Conservation (phyloP, 345 rosid genomes). For the Arabidopsis suecica region DNA sequence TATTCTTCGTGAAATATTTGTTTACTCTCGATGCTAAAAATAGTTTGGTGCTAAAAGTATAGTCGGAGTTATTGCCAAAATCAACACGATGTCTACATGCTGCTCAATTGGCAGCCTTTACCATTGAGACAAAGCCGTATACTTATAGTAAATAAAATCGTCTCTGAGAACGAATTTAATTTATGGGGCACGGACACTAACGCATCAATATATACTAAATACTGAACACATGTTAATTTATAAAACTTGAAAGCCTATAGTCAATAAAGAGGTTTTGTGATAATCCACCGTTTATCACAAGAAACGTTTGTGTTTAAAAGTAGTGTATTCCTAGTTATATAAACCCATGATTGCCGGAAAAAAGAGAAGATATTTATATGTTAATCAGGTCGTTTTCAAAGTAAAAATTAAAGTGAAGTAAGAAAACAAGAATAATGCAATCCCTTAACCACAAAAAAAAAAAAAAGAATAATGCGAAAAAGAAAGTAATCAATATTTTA, state of each 20-base stretch:
- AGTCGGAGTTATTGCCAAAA: conserved; percentile 16
- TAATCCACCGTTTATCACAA: conserved; percentile 17
- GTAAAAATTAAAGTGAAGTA: conserved; percentile 35
- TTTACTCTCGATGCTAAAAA: not conserved
- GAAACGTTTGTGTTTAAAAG: conserved; percentile 8
- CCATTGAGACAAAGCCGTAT: conserved; percentile 22
- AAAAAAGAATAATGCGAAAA: no score
- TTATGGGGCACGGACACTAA: conserved; percentile 9
- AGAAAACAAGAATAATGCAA: conserved; percentile 32
- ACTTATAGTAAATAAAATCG: conserved; percentile 17
- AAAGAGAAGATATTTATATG: not conserved
- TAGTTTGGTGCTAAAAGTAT: conserved; percentile 14
- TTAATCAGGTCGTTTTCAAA: conserved; percentile 40
- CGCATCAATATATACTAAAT: not conserved
- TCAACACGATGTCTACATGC: conserved; percentile 2
- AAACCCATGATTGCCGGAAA: conserved; percentile 45
- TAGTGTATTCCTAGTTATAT: conserved; percentile 17
- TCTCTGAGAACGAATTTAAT: not conserved
- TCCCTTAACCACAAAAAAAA: no score
- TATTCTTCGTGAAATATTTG: not conserved
- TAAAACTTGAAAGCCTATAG: not conserved
- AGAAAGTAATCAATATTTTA: conserved; percentile 27
- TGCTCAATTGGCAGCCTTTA: conserved; percentile 33
- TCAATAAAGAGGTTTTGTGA: not conserved
- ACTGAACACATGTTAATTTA: not conserved